phyloP scores from a whole-genome alignment of 148 eudicot species.

The Dysphania ambrosioides region DNA sequence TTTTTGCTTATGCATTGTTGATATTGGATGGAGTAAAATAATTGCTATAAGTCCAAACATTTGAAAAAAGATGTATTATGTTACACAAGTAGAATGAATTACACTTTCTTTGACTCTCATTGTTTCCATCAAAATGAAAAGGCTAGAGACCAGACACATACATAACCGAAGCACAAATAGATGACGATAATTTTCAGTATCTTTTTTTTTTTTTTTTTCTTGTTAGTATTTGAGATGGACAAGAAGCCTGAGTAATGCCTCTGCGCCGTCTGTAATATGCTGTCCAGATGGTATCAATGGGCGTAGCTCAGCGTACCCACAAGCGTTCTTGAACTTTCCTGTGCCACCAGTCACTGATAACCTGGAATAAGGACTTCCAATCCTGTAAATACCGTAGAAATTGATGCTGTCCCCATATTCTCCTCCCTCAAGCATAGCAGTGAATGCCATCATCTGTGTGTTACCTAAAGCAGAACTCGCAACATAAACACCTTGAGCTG shows the following conservation, averaged over 20 bases:
- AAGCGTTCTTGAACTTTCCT: slow-evolving; percentile 79
- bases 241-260: slow-evolving; percentile 73
- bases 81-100: slow-evolving; percentile 24
- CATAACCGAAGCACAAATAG: slow-evolving; percentile 24
- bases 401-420: slow-evolving; percentile 94
- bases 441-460: slow-evolving; percentile 92
- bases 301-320: slow-evolving; percentile 88
- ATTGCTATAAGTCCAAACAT: not conserved
- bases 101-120: slow-evolving; percentile 18
- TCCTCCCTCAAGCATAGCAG: slow-evolving; percentile 93
- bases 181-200: not conserved
- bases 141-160: slow-evolving; percentile 23
- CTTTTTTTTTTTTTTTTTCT: slow-evolving; percentile 20
- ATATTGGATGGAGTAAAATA: not conserved
- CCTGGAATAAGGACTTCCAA: slow-evolving; percentile 67
- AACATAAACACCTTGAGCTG: slow-evolving; percentile 85
- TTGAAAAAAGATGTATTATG: slow-evolving; percentile 10
- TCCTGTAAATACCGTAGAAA: slow-evolving; percentile 83
- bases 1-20: not conserved
- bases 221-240: slow-evolving; percentile 71
- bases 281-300: slow-evolving; percentile 81
- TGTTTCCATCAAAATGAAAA: not conserved
- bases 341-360: slow-evolving; percentile 91
- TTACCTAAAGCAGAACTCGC: slow-evolving; percentile 84
- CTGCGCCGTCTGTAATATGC: slow-evolving; percentile 63